A percentile compares a stretch with the other conserved stretches of the same genome.
Conservation (phyloP, 441 rosid genomes). For the Adansonia gregorii region DNA sequence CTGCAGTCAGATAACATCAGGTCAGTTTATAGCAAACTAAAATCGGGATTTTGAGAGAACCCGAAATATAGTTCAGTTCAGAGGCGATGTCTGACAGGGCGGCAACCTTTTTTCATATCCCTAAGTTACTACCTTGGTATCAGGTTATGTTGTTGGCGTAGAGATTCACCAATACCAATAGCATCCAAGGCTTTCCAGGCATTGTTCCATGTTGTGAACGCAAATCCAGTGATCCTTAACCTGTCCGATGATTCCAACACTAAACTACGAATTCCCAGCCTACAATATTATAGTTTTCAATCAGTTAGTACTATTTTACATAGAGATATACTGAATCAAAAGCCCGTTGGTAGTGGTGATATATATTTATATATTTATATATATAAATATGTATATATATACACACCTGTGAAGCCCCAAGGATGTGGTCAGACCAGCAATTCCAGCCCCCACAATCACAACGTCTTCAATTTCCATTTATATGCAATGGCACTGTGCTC, state of each 20-base stretch:
- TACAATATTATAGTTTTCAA: conserved; percentile 22
- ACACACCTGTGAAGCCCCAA: conserved; percentile 67
- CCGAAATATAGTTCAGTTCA: no score
- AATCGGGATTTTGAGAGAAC: not conserved
- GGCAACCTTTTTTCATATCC: no score
- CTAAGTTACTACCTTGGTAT: conserved; percentile 39
- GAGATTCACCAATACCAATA: conserved; percentile 49
- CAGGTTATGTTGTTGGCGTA: conserved; percentile 51
- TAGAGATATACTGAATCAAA: not conserved
- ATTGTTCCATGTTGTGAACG: conserved; percentile 55
- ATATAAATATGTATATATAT: no score
- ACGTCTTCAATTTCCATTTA: conserved; percentile 45
- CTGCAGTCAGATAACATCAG: conserved; percentile 31
- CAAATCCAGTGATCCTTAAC: conserved; percentile 70
- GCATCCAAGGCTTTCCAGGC: conserved; percentile 85
- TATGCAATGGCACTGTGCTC: not conserved
- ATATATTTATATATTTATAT: no score
- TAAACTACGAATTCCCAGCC: conserved; percentile 67
- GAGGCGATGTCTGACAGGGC: no score
- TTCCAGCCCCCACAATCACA: conserved; percentile 72
- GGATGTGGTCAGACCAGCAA: conserved; percentile 75
- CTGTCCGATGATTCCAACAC: conserved; percentile 66
- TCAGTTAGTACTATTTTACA: not conserved
- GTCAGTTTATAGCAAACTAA: not conserved
- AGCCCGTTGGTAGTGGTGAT: no score